These are phyloP conservation scores for Metarhizium guizhouense DNA, from an alignment of 2,329 filamentous ascomycete genomes.

Conservation along the genomic window DNA sequence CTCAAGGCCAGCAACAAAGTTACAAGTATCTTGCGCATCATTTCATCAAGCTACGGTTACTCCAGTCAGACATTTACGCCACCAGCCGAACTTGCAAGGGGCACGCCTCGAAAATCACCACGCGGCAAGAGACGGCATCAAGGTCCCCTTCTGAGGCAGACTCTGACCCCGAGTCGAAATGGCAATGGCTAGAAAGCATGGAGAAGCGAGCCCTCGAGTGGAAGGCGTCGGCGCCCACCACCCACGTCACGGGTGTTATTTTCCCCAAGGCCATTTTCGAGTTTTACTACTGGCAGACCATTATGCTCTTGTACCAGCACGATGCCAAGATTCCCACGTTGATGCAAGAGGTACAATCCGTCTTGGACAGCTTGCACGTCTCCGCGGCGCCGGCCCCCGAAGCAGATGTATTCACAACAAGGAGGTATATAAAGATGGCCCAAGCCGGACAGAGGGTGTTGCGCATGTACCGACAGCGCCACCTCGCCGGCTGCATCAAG, in stretches of 20 bases:
- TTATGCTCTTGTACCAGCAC: constrained; percentile 90
- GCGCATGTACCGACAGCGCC: constrained; percentile 80
- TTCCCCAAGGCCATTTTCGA: constrained; percentile 87
- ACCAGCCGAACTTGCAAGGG: constrained; percentile 68
- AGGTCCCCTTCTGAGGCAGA: neutral
- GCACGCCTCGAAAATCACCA: constrained; percentile 60
- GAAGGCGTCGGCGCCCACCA: constrained; percentile 73
- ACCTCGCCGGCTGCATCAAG: constrained; percentile 79
- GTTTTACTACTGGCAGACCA: constrained; percentile 93
- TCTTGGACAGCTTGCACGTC: neutral
- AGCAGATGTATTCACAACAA: constrained; percentile 41
- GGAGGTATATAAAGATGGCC: constrained; percentile 75
- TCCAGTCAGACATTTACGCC: constrained; percentile 55
- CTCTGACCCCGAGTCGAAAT: constrained; percentile 68
- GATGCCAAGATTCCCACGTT: constrained; percentile 76
- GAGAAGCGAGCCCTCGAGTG: constrained; percentile 75
- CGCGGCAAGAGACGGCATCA: too few species aligned
- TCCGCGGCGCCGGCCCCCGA: neutral
- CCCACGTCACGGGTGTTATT: constrained; percentile 70
- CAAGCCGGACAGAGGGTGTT: constrained; percentile 90
- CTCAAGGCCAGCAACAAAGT: constrained; percentile 28
- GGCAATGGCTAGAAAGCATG: constrained; percentile 78
- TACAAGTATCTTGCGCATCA: constrained; percentile 88
- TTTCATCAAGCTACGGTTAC: constrained; percentile 78
- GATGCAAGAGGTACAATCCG: neutral